Evolutionary conservation across 1,139 yeast species (phyloP).

Genomic region (Yamadazyma sp.): DNA sequence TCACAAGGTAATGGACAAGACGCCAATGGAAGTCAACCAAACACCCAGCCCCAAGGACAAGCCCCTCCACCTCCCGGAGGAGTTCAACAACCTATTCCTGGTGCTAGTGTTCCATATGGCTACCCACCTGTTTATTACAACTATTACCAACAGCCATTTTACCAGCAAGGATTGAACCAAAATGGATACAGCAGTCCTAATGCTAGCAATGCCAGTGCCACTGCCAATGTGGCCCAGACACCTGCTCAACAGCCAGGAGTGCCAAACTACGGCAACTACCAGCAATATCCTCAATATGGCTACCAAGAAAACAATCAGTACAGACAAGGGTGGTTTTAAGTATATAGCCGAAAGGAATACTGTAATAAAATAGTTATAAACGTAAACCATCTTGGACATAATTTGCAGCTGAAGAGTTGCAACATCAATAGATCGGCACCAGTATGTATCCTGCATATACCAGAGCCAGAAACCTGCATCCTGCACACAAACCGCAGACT

Average conservation of each 20-base stretch:
- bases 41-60: constrained; percentile 1
- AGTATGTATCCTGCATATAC: too few species aligned
- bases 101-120: constrained; percentile 33
- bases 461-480: too few species aligned
- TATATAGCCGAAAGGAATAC: too few species aligned
- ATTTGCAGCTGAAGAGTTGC: too few species aligned
- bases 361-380: too few species aligned
- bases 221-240: constrained; percentile 14
- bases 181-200: constrained; percentile 20
- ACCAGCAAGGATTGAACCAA: constrained; percentile 32
- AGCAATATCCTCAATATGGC: constrained; percentile 53
- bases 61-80: constrained; percentile 10
- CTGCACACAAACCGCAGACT: too few species aligned
- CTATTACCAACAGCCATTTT: constrained; percentile 46
- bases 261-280: constrained; percentile 48
- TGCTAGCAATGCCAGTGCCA: constrained; percentile 15
- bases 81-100: constrained; percentile 18
- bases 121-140: constrained; percentile 50
- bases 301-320: constrained; percentile 47
- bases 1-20: constrained; percentile 9
- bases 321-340: constrained; percentile 35
- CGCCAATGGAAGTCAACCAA: constrained; percentile 1
- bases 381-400: too few species aligned
- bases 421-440: too few species aligned
- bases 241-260: constrained; percentile 28